phyloP scores from a whole-genome alignment of 2,329 filamentous ascomycete genomes.

The Sporothrix sp. region DNA sequence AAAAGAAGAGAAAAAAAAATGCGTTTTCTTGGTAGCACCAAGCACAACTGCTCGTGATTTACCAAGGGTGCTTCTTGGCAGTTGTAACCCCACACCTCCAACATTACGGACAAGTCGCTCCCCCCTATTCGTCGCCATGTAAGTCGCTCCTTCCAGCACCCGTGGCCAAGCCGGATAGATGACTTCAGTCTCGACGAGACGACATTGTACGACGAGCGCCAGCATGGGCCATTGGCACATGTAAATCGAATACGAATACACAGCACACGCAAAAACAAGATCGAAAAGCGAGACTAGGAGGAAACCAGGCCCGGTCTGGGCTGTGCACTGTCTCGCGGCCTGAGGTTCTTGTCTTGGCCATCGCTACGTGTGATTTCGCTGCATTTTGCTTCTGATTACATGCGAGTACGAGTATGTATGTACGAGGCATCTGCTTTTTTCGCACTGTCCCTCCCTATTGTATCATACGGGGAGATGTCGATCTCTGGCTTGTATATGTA shows the following conservation, averaged over 20 bases:
- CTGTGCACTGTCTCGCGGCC: background rate
- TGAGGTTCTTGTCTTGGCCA: background rate
- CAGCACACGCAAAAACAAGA: background rate
- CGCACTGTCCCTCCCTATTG: background rate
- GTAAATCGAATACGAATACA: no score
- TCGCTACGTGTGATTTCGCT: background rate
- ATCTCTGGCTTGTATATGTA: background rate
- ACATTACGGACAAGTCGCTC: background rate
- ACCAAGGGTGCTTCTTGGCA: background rate
- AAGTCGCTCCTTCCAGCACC: background rate
- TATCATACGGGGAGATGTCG: no score
- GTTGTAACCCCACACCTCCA: background rate
- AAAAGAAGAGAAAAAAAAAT: no score
- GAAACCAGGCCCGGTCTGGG: background rate
- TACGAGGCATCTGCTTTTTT: no score
- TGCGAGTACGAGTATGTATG: no score
- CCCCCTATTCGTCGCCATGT: background rate
- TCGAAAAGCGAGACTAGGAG: background rate
- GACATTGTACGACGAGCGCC: no score
- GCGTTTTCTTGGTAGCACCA: background rate
- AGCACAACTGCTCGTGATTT: background rate
- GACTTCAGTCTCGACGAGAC: no score
- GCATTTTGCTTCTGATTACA: no score
- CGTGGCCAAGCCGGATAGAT: no score
- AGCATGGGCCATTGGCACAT: conserved; percentile 2